A percentile compares a stretch with the other conserved stretches of the same genome.
Evolutionary conservation across 345 rosid genomes (phyloP).

Genomic region (Acer campestre): DNA sequence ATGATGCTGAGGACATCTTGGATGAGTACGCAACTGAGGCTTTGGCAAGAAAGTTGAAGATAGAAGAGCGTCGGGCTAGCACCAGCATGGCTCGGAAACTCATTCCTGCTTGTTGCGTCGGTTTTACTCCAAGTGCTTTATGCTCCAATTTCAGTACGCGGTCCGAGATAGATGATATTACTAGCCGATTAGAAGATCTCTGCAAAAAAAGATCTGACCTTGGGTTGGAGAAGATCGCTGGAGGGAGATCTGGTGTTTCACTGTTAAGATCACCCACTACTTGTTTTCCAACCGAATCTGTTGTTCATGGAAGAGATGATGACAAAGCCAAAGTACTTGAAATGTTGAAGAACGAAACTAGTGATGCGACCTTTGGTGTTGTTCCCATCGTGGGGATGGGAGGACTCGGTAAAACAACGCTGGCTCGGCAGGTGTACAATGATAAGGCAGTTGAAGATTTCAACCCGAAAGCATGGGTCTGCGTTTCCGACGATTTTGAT

Average conservation of each 20-base stretch:
- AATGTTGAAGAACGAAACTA: not conserved
- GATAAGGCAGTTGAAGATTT: not conserved
- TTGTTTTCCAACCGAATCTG: not conserved
- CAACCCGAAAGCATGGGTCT: too few species aligned
- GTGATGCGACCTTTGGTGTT: not conserved
- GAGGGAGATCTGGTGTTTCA: not conserved
- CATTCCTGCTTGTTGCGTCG: not conserved
- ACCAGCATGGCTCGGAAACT: not conserved
- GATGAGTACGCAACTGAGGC: not conserved
- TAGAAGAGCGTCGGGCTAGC: not conserved
- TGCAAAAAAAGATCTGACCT: not conserved
- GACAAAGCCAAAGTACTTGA: not conserved
- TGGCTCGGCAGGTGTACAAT: conserved; percentile 19
- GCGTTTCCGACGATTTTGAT: not conserved
- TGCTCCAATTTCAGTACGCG: too few species aligned
- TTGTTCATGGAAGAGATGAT: not conserved
- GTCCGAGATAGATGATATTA: not conserved
- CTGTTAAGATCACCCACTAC: not conserved
- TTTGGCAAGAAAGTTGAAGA: not conserved
- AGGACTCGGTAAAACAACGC: conserved; percentile 27
- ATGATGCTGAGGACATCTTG: conserved; percentile 1
- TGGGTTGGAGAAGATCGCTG: not conserved
- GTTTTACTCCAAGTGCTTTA: not conserved
- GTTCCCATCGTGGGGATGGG: conserved; percentile 27
- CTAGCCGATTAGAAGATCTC: not conserved